Percentiles rank a stretch among this genome's conserved stretches.
These are phyloP conservation scores for Aureobasidium melanogenum DNA, from an alignment of 2,329 filamentous ascomycete genomes.

Conservation along the genomic window DNA sequence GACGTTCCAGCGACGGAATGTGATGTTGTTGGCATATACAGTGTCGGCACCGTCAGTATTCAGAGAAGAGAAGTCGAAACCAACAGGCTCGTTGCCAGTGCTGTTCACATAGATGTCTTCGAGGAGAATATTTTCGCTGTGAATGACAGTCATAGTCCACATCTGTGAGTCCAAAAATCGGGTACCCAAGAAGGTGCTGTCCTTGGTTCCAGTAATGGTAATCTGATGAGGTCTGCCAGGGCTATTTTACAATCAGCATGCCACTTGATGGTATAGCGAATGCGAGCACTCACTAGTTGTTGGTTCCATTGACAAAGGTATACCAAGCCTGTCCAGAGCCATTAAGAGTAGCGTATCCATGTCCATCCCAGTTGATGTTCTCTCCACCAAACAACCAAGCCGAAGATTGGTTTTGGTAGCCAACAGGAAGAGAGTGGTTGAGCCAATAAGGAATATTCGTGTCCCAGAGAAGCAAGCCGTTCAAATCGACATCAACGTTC, in stretches of 20 bases:
- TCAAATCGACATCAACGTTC: slow-evolving; percentile 41
- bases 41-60: slow-evolving; percentile 46
- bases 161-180: slow-evolving; percentile 50
- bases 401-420: slow-evolving; percentile 48
- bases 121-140: slow-evolving; percentile 39
- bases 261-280: too few species aligned
- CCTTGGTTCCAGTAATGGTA: slow-evolving; percentile 41
- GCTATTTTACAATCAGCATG: neutral
- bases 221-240: slow-evolving; percentile 44
- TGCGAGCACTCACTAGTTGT: slow-evolving; percentile 30
- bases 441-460: slow-evolving; percentile 44
- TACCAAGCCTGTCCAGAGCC: slow-evolving; percentile 56
- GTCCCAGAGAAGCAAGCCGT: slow-evolving; percentile 38
- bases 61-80: slow-evolving; percentile 16
- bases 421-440: slow-evolving; percentile 40
- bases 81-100: slow-evolving; percentile 23
- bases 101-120: slow-evolving; percentile 47
- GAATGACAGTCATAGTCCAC: slow-evolving; percentile 47
- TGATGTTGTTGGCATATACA: slow-evolving; percentile 44
- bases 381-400: slow-evolving; percentile 49
- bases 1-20: slow-evolving; percentile 42
- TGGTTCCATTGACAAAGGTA: slow-evolving; percentile 34
- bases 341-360: slow-evolving; percentile 45
- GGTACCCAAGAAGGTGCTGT: slow-evolving; percentile 41
- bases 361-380: slow-evolving; percentile 41